These are phyloP conservation scores for Termitomyces sp. DNA, from an alignment of 768 basidiomycete genomes.

Conservation along the genomic window DNA sequence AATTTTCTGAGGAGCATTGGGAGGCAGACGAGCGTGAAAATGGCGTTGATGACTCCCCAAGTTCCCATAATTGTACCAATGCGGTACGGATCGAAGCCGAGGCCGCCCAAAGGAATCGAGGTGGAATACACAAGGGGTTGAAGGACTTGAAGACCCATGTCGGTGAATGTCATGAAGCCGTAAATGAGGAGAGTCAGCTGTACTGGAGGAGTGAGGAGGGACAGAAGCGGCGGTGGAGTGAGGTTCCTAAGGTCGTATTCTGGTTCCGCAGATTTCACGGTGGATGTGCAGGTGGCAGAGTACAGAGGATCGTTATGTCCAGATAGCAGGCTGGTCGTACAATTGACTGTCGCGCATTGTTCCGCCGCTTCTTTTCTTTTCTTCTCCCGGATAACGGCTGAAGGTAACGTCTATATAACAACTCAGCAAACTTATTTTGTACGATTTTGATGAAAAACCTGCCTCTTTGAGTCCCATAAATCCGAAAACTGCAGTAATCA, in stretches of 20 bases:
- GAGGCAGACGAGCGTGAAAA: constrained; percentile 50
- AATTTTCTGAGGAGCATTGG: constrained; percentile 44
- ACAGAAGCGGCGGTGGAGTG: constrained; percentile 16
- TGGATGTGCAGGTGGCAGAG: constrained; percentile 3
- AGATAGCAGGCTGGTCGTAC: constrained; percentile 13
- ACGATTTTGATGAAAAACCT: background rate
- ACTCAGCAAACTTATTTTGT: background rate
- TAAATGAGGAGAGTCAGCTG: constrained; percentile 27
- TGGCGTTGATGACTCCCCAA: constrained; percentile 47
- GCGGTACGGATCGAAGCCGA: constrained; percentile 54
- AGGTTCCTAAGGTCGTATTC: background rate
- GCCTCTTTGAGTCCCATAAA: constrained; percentile 24
- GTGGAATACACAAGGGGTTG: constrained; percentile 49
- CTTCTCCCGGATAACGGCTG: constrained; percentile 14
- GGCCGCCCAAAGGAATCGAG: constrained; percentile 54
- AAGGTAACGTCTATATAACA: constrained; percentile 26
- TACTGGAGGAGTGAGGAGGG: constrained; percentile 25
- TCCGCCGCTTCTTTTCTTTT: constrained; percentile 3
- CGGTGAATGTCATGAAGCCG: constrained; percentile 30
- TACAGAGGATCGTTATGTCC: constrained; percentile 4
- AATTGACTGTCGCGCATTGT: constrained; percentile 5
- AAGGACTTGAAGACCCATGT: constrained; percentile 32
- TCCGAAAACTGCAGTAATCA: constrained; percentile 15
- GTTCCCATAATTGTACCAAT: constrained; percentile 59
- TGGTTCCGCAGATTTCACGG: constrained; percentile 1